Evolutionary conservation across 768 basidiomycete genomes (phyloP).

Genomic region (Pleurotus cornucopiae): DNA sequence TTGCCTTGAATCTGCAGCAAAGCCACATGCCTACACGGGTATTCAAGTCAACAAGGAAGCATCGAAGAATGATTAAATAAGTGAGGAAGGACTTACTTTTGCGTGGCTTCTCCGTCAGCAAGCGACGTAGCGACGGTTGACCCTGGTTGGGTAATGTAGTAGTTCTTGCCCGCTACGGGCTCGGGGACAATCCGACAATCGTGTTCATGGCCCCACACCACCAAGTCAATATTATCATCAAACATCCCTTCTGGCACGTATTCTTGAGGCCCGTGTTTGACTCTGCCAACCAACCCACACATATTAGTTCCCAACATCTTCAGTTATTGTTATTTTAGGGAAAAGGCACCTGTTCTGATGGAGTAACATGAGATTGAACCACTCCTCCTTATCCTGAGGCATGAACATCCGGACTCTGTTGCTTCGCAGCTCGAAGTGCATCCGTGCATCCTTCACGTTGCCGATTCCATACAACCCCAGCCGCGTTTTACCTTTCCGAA

Average conservation of each 20-base stretch:
- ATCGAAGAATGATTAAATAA: background rate
- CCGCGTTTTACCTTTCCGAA: conserved; percentile 80
- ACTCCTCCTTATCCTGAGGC: conserved; percentile 85
- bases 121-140: conserved; percentile 93
- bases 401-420: conserved; percentile 96
- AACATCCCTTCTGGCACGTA: conserved; percentile 97
- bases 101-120: conserved; percentile 86
- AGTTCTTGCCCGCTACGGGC: conserved; percentile 85
- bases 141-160: conserved; percentile 92
- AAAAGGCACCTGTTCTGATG: conserved; percentile 86
- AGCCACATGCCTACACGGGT: conserved; percentile 75
- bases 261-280: conserved; percentile 91
- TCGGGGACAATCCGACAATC: conserved; percentile 93
- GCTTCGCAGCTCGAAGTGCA: conserved; percentile 94
- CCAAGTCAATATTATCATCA: conserved; percentile 89
- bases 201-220: conserved; percentile 99
- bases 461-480: conserved; percentile 96
- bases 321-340: too few relatives aligned
- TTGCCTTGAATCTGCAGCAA: conserved; percentile 85
- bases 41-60: conserved; percentile 1
- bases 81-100: conserved; percentile 57
- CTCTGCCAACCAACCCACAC: conserved; percentile 40
- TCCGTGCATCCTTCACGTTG: conserved; percentile 92
- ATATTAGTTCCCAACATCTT: background rate
- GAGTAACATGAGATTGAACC: conserved; percentile 92